Conservation (phyloP, 1,139 yeast species). For the Pichia sp. region DNA sequence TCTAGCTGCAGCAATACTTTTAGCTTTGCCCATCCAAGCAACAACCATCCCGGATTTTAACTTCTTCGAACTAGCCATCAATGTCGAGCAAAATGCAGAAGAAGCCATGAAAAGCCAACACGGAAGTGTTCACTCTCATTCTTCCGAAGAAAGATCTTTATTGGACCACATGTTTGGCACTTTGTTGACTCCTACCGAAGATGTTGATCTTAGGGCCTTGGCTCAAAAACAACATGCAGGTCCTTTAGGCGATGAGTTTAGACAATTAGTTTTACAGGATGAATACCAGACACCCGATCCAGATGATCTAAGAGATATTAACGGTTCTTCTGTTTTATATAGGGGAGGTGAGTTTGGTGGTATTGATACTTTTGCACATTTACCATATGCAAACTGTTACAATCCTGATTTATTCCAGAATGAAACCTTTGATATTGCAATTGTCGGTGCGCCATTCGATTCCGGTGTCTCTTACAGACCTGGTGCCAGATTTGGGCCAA, state of each 20-base stretch:
- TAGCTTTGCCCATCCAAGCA: constrained; percentile 7
- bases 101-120: constrained; percentile 2
- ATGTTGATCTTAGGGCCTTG: constrained; percentile 17
- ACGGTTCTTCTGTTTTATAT: constrained; percentile 23
- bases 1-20: constrained; percentile 1
- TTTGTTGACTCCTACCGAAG: constrained; percentile 25
- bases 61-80: constrained; percentile 3
- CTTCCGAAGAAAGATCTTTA: constrained; percentile 20
- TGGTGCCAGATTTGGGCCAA: constrained; percentile 32
- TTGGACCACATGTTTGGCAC: constrained; percentile 30
- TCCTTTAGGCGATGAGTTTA: constrained; percentile 26
- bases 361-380: constrained; percentile 31
- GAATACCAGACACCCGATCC: constrained; percentile 30
- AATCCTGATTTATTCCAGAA: constrained; percentile 27
- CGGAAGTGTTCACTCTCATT: background rate
- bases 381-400: constrained; percentile 5
- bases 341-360: constrained; percentile 16
- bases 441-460: constrained; percentile 37
- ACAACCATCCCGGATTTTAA: constrained; percentile 8
- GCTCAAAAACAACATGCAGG: constrained; percentile 24
- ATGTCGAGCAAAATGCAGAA: constrained; percentile 10
- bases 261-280: constrained; percentile 27
- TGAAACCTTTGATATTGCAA: constrained; percentile 30
- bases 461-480: constrained; percentile 32
- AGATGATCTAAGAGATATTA: constrained; percentile 32